Evolutionary conservation across 306 rosid genomes (phyloP), one percentile per base, ranked within the genome.

Genomic region (Hippophae tibetana): DNA sequence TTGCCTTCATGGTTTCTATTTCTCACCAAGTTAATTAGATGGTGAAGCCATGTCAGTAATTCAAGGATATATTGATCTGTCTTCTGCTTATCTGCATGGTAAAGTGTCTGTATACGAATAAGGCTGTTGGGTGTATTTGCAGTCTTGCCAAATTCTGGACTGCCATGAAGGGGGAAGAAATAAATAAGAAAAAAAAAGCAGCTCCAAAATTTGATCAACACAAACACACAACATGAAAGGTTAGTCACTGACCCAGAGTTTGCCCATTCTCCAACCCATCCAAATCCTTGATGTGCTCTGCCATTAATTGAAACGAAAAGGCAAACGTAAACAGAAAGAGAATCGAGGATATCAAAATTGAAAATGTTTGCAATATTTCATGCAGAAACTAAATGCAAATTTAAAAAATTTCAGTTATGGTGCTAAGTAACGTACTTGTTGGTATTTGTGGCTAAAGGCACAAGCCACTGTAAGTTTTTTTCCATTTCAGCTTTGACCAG

Each of bases 221-320:
- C 13, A 13, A 8, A 46, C 18, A 13, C 7, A 51, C 26, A 5
- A 50, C 6, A 43, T 57, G 44, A 31, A 31, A 31, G 38, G 38
- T 31, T 31, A 31, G 56, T 54, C 53, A 69, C 95, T 61, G 56
- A 92, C 99, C 96, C 72, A 54, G 84, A 75, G 25, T 76, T 82
- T 55, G 99, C 99, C 99, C 99, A 93, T 79, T 93, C 97, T 14
- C 95, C 99, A 63, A 89, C 80, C 85, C 99, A 83, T 55, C 99
- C 99, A 23, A 86, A 93, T 43, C 94, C 86, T 76, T 88, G 99
- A 77, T 93, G 94, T 66, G 81, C 90, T 76, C 99, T 88, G 96
- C 58, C 72, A 81, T 27, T 52, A 60, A 59, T 68, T 57, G 56
- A 52, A 5, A 60, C 43, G 57, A 46, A 31, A 31, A 31, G 0